A percentile compares a stretch with the other conserved stretches of the same genome.
phyloP scores from a whole-genome alignment of 331 rosid species.

The Telfairia occidentalis region DNA sequence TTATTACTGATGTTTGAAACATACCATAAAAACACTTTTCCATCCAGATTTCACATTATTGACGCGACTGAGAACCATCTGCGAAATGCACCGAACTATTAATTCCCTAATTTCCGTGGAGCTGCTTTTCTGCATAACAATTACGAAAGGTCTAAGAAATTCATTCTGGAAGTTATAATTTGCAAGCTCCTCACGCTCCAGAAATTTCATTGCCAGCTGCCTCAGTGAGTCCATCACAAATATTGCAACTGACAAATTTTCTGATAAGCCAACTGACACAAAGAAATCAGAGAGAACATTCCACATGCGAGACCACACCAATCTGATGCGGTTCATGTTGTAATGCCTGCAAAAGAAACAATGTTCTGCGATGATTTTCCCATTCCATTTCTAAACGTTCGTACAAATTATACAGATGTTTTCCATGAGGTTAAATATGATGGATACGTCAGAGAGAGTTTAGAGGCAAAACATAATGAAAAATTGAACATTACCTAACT shows the following conservation, averaged over 20 bases:
- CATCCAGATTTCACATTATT: constrained; percentile 95
- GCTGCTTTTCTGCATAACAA: constrained; percentile 88
- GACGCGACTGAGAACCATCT: constrained; percentile 99
- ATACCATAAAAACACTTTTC: constrained; percentile 98
- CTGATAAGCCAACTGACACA: constrained; percentile 93
- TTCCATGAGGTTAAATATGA: background rate
- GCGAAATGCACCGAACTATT: constrained; percentile 94
- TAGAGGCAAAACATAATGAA: background rate
- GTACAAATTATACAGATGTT: background rate
- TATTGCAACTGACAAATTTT: constrained; percentile 94
- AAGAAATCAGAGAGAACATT: constrained; percentile 94
- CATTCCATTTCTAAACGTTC: background rate
- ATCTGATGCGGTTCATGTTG: constrained; percentile 96
- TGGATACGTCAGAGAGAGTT: background rate
- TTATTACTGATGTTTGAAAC: constrained; percentile 1
- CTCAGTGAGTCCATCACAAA: constrained; percentile 98
- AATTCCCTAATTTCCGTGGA: constrained; percentile 89
- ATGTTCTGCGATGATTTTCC: constrained; percentile 14
- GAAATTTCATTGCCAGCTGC: constrained; percentile 96
- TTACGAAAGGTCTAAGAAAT: constrained; percentile 93
- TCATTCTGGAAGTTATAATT: constrained; percentile 98
- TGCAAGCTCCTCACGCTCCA: constrained; percentile 97
- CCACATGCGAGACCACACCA: constrained; percentile 99
- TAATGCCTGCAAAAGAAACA: constrained; percentile 80
- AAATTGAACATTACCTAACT: background rate